A percentile compares a stretch with the other conserved stretches of the same genome.
Evolutionary conservation across 371 early-diverging fungal species (phyloP).

Genomic region (Apophysomyces trapeziformis): DNA sequence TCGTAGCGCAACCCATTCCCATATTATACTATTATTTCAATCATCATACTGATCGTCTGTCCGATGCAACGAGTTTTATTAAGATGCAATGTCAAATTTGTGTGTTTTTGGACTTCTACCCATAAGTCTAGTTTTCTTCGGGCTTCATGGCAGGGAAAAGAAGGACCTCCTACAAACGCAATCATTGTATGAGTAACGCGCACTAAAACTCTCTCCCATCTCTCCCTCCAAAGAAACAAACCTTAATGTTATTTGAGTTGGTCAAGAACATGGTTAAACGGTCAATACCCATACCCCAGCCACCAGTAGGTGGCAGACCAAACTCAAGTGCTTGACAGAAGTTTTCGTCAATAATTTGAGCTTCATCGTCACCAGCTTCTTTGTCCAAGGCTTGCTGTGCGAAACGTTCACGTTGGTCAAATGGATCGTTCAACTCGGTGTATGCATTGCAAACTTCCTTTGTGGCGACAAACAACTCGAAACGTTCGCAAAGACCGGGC

Average conservation of each 20-base stretch:
- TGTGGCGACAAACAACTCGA: conserved; percentile 99
- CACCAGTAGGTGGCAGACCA: conserved; percentile 99
- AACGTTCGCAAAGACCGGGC: conserved; percentile 97
- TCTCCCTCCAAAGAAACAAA: conserved; percentile 17
- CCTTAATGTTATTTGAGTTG: conserved; percentile 95
- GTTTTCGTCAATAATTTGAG: conserved; percentile 98
- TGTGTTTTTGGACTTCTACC: not conserved
- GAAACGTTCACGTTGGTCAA: conserved; percentile 97
- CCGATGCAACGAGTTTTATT: conserved; percentile 2
- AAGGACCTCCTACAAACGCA: conserved; percentile 84
- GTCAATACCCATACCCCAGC: conserved; percentile 99
- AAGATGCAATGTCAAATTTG: not conserved
- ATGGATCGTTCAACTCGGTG: conserved; percentile 99
- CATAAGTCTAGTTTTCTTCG: conserved; percentile 51
- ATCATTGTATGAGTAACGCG: not conserved
- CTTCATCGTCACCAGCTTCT: conserved; percentile 99
- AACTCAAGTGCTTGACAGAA: conserved; percentile 98
- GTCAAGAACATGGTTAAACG: conserved; percentile 99
- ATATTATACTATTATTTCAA: too few relatives aligned
- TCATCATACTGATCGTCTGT: too few relatives aligned
- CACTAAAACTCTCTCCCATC: not conserved
- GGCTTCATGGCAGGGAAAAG: conserved; percentile 96
- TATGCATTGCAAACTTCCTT: conserved; percentile 99
- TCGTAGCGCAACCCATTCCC: too few relatives aligned
- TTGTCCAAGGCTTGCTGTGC: conserved; percentile 97